Percentiles rank a stretch among this genome's conserved stretches.
phyloP scores from a whole-genome alignment of 257 asterid genomes.

The Craterostigma plantagineum region DNA sequence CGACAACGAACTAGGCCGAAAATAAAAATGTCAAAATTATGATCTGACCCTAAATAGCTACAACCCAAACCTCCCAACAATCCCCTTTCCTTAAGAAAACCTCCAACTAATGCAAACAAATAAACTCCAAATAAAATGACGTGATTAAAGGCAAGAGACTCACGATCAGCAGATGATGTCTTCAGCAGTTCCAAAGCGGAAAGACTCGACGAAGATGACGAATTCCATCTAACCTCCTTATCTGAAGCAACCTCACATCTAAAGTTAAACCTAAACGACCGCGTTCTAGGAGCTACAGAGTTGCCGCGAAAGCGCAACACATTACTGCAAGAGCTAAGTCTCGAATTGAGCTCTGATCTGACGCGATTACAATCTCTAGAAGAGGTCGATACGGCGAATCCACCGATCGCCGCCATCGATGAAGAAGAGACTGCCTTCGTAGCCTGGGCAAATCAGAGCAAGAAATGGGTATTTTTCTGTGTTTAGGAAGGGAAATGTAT shows the following conservation, averaged over 20 bases:
- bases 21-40: too few species aligned
- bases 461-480: too few species aligned
- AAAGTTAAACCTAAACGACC: slow-evolving; percentile 18
- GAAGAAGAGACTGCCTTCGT: slow-evolving; percentile 2
- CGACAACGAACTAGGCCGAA: too few species aligned
- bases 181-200: slow-evolving; percentile 77
- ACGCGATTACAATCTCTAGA: background rate
- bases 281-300: slow-evolving; percentile 4
- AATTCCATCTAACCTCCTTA: slow-evolving; percentile 17
- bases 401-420: slow-evolving; percentile 32
- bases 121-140: background rate
- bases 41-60: too few species aligned
- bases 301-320: slow-evolving; percentile 12
- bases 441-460: too few species aligned
- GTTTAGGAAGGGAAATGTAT: too few species aligned
- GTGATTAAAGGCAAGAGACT: slow-evolving; percentile 10
- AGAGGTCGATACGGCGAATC: slow-evolving; percentile 15
- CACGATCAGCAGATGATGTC: slow-evolving; percentile 61
- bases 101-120: background rate
- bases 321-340: slow-evolving; percentile 2
- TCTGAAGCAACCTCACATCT: slow-evolving; percentile 28
- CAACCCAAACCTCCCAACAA: too few species aligned
- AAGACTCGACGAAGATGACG: slow-evolving; percentile 26
- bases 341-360: slow-evolving; percentile 2
- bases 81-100: too few species aligned